phyloP scores from a whole-genome alignment of 371 early-diverging fungal species.

The Saksenaea oblongispora region DNA sequence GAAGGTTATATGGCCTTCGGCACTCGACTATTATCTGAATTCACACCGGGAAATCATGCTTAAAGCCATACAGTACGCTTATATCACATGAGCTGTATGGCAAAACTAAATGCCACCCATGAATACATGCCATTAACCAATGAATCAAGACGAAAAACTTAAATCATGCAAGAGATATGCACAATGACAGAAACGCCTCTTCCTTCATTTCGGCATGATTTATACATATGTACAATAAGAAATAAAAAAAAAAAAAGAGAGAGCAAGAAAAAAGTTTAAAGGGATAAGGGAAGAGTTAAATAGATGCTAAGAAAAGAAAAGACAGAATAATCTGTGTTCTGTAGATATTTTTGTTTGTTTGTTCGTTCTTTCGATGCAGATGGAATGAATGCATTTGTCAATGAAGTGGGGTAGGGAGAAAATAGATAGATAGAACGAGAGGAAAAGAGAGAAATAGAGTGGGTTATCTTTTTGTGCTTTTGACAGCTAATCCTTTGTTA shows the following conservation, averaged over 20 bases:
- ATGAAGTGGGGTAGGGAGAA: background rate
- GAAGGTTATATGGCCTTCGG: no score
- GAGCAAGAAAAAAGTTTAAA: background rate
- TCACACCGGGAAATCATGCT: no score
- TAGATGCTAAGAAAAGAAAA: background rate
- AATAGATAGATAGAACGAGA: background rate
- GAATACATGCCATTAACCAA: background rate
- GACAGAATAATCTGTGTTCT: background rate
- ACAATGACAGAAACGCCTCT: background rate
- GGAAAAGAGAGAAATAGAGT: no score
- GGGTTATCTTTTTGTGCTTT: background rate
- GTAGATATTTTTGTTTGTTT: background rate
- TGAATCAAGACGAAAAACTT: background rate
- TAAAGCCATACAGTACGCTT: no score
- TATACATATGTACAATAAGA: constrained; percentile 8
- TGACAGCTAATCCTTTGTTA: background rate
- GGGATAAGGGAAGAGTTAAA: background rate
- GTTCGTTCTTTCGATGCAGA: constrained; percentile 10
- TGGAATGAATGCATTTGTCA: constrained; percentile 10
- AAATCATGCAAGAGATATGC: background rate
- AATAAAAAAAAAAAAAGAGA: constrained; percentile 3
- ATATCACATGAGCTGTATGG: no score
- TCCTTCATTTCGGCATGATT: background rate
- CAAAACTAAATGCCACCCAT: no score
- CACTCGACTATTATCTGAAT: background rate